Evolutionary conservation across 139 green algal species (phyloP).

Genomic region (Tetradesmus obliquus): DNA sequence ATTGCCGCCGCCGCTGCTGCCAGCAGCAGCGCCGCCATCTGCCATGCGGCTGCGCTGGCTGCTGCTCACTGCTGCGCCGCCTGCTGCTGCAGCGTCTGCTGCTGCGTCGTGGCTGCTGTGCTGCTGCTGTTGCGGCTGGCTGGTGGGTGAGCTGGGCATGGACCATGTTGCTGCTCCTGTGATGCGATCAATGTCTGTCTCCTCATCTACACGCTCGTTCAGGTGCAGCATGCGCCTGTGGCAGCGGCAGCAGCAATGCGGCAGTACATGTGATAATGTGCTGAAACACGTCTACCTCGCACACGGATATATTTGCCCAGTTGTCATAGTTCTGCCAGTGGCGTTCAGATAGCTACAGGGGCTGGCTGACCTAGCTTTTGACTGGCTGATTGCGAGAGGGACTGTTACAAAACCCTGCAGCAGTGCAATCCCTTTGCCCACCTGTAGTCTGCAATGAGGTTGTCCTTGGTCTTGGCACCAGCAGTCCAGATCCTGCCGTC

Average conservation of each 20-base stretch:
- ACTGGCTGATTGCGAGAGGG: not conserved
- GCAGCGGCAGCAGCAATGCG: not conserved
- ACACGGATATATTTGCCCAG: not conserved
- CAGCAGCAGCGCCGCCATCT: not conserved
- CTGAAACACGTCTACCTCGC: not conserved
- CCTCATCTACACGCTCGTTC: conserved; percentile 3
- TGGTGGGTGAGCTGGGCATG: conserved; percentile 9
- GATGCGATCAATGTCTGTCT: conserved; percentile 35
- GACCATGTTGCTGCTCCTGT: conserved; percentile 40
- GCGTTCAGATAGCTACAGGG: not conserved
- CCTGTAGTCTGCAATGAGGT: conserved; percentile 69
- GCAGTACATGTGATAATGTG: not conserved
- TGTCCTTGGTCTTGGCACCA: conserved; percentile 64
- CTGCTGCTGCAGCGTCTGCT: not conserved
- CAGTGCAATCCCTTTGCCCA: not conserved
- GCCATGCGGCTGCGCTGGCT: not conserved
- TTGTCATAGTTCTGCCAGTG: not conserved
- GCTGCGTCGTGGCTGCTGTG: not conserved
- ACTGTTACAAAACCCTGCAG: not conserved
- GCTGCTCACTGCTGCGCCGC: not conserved
- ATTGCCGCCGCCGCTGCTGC: conserved; percentile 46
- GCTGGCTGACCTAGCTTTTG: not conserved
- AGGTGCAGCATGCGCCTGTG: too few species aligned
- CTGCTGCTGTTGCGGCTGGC: not conserved
- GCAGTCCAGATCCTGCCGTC: conserved; percentile 50